These are phyloP conservation scores for Knufia petricola DNA, from an alignment of 2,329 filamentous ascomycete genomes.

Conservation along the genomic window DNA sequence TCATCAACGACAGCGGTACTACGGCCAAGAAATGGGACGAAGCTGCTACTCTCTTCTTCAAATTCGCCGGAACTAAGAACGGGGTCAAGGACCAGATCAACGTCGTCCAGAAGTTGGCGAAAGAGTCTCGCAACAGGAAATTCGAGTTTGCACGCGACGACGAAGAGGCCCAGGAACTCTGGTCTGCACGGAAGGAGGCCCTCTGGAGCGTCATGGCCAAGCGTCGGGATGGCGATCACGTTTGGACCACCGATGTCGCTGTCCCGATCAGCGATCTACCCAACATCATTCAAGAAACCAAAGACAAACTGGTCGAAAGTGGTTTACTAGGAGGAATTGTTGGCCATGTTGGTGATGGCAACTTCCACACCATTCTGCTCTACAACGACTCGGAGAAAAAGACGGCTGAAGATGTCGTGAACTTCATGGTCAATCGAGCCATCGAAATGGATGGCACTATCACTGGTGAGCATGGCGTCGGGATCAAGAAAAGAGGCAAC, in stretches of 20 bases:
- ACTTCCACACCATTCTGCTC: conserved; percentile 59
- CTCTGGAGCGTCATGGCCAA: conserved; percentile 64
- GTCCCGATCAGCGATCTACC: conserved; percentile 64
- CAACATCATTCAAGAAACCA: conserved; percentile 63
- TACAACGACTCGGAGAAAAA: conserved; percentile 50
- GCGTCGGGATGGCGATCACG: conserved; percentile 49
- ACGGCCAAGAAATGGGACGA: conserved; percentile 54
- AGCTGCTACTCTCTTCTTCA: conserved; percentile 63
- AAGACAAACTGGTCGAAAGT: conserved; percentile 52
- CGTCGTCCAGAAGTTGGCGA: conserved; percentile 51
- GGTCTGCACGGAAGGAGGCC: conserved; percentile 66
- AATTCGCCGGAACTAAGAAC: conserved; percentile 57
- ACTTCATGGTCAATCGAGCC: conserved; percentile 60
- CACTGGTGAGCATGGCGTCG: conserved; percentile 63
- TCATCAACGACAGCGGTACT: conserved; percentile 47
- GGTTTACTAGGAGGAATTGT: conserved; percentile 58
- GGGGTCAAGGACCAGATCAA: conserved; percentile 55
- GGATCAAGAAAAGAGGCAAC: conserved; percentile 59
- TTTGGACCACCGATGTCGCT: conserved; percentile 75
- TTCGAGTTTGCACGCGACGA: conserved; percentile 60
- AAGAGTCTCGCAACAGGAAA: conserved; percentile 36
- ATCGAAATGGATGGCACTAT: conserved; percentile 63
- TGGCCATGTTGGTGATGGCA: conserved; percentile 65
- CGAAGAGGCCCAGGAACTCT: conserved; percentile 59
- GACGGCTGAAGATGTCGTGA: conserved; percentile 50